These are phyloP conservation scores for Saccharomycopsis phalli DNA, from an alignment of 1,139 yeast species.

Conservation along the genomic window DNA sequence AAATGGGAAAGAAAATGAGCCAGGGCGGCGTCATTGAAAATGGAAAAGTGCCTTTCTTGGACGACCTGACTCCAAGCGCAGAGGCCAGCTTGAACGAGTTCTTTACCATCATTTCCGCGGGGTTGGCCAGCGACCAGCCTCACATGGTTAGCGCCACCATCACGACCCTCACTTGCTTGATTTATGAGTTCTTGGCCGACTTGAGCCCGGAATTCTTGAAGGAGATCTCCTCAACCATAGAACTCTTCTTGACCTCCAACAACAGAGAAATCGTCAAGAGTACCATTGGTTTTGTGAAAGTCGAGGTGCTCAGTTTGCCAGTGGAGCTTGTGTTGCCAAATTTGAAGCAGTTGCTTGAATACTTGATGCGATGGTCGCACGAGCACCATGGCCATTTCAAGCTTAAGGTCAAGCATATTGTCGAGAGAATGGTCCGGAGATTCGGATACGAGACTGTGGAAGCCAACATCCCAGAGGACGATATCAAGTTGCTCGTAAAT, in stretches of 20 bases:
- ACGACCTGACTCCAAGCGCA: slow-evolving; percentile 40
- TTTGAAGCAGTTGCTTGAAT: slow-evolving; percentile 55
- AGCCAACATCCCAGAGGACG: slow-evolving; percentile 80
- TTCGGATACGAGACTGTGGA: slow-evolving; percentile 81
- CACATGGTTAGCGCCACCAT: slow-evolving; percentile 96
- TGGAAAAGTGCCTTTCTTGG: slow-evolving; percentile 62
- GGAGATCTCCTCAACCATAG: slow-evolving; percentile 83
- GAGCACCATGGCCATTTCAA: slow-evolving; percentile 95
- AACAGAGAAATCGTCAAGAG: slow-evolving; percentile 91
- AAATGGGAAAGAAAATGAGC: slow-evolving; percentile 68
- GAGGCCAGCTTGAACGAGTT: slow-evolving; percentile 70
- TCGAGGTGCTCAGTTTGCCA: slow-evolving; percentile 79
- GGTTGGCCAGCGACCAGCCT: slow-evolving; percentile 86
- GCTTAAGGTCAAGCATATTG: slow-evolving; percentile 81
- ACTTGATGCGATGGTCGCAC: slow-evolving; percentile 86
- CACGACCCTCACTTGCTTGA: slow-evolving; percentile 78
- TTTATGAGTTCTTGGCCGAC: slow-evolving; percentile 73
- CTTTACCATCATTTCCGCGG: slow-evolving; percentile 92
- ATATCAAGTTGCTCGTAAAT: slow-evolving; percentile 69
- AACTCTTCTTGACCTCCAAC: slow-evolving; percentile 80
- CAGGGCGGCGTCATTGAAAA: slow-evolving; percentile 64
- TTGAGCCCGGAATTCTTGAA: slow-evolving; percentile 48
- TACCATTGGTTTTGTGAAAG: slow-evolving; percentile 90
- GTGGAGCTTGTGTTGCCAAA: slow-evolving; percentile 65
- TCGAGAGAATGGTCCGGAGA: slow-evolving; percentile 83